phyloP scores from a whole-genome alignment of 192 early-diverging fungal genomes.

The Phycomyces nitens region DNA sequence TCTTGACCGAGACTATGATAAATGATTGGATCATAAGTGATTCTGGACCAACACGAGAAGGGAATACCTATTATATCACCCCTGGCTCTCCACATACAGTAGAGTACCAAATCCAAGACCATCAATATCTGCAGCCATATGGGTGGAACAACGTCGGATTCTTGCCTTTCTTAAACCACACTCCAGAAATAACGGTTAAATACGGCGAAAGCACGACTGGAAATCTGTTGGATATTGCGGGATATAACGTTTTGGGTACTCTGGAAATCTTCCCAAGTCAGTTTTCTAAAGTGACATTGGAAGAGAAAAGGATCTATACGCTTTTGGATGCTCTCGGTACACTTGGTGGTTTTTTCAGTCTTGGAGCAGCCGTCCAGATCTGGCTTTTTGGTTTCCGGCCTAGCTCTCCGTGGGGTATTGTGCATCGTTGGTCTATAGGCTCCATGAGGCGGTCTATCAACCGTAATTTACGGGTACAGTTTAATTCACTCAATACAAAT shows the following conservation, averaged over 20 bases:
- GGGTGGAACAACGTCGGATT: slow-evolving; percentile 38
- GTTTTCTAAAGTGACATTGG: slow-evolving; percentile 5
- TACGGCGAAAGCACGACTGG: slow-evolving; percentile 20
- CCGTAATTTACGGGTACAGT: slow-evolving; percentile 1
- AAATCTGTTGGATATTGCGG: slow-evolving; percentile 17
- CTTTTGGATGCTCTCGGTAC: slow-evolving; percentile 33
- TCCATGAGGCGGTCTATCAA: slow-evolving; percentile 7
- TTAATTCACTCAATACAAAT: neutral
- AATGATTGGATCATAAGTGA: slow-evolving; percentile 27
- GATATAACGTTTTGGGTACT: slow-evolving; percentile 19
- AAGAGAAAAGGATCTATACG: slow-evolving; percentile 31
- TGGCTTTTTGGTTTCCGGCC: slow-evolving; percentile 28
- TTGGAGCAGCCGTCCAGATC: slow-evolving; percentile 22
- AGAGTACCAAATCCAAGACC: slow-evolving; percentile 22
- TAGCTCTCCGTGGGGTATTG: slow-evolving; percentile 17
- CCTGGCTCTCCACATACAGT: slow-evolving; percentile 23
- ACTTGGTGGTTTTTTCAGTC: slow-evolving; percentile 33
- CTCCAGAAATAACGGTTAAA: slow-evolving; percentile 25
- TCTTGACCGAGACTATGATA: slow-evolving; percentile 16
- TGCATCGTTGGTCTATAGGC: slow-evolving; percentile 20
- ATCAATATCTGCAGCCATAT: slow-evolving; percentile 24
- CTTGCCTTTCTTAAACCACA: slow-evolving; percentile 28
- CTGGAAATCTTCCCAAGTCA: slow-evolving; percentile 15
- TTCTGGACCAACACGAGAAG: slow-evolving; percentile 16
- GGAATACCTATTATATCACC: slow-evolving; percentile 22